Conservation (phyloP, 176 grass and related monocot species). For the Avena sativa region DNA sequence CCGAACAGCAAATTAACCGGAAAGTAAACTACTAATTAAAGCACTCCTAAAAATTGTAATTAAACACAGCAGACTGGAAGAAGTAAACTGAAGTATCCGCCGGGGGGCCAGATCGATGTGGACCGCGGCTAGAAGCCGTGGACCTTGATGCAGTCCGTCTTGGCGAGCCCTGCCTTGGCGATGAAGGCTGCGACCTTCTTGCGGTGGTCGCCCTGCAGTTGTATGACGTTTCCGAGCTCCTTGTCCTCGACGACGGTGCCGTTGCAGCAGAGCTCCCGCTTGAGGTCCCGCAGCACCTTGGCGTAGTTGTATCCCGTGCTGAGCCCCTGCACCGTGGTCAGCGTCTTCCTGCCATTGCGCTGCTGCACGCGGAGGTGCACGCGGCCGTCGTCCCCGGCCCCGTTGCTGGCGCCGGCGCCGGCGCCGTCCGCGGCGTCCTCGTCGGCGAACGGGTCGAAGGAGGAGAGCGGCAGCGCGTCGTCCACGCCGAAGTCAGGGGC, state of each 20-base stretch:
- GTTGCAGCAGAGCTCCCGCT: constrained; percentile 24
- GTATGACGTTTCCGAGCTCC: constrained; percentile 25
- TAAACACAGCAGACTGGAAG: not conserved
- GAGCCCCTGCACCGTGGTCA: constrained; percentile 30
- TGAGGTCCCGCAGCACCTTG: constrained; percentile 20
- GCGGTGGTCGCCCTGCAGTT: constrained; percentile 30
- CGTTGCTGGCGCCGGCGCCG: not conserved
- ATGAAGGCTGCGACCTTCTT: not conserved
- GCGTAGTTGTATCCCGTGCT: not conserved
- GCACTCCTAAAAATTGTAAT: not conserved
- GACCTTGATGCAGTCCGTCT: constrained; percentile 27
- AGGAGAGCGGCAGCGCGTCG: constrained; percentile 23
- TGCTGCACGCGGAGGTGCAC: constrained; percentile 53
- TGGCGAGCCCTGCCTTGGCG: constrained; percentile 14
- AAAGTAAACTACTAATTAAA: not conserved
- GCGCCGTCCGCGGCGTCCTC: constrained; percentile 51
- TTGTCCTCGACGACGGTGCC: constrained; percentile 8
- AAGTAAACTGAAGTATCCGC: not conserved
- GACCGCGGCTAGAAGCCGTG: not conserved
- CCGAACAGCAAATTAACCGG: not conserved
- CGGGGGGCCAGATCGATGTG: not conserved
- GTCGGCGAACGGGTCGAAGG: constrained; percentile 76
- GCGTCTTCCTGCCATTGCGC: constrained; percentile 24
- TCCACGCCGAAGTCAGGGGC: not conserved
- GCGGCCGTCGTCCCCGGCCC: constrained; percentile 31